A percentile compares a stretch with the other conserved stretches of the same genome.
Evolutionary conservation across 2,329 filamentous ascomycete genomes (phyloP).

Genomic region (Colletotrichum gigasporum): DNA sequence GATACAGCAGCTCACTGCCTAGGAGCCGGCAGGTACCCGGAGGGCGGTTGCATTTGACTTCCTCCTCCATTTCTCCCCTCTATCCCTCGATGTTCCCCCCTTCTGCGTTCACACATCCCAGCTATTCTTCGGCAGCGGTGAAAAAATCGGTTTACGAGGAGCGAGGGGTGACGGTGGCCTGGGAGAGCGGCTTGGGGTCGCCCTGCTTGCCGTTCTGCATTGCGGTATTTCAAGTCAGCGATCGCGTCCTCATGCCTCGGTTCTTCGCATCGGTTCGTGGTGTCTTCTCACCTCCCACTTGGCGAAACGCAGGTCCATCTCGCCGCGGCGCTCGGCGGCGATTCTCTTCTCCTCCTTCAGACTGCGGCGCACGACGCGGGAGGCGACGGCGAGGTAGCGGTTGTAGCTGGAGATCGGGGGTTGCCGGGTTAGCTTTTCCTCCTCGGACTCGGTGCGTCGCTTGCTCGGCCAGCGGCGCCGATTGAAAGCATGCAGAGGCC

Average conservation of each 20-base stretch:
- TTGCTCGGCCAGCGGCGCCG: not conserved
- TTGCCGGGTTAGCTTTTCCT: slow-evolving; percentile 45
- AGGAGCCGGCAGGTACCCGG: slow-evolving; percentile 25
- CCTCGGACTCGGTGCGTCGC: slow-evolving; percentile 6
- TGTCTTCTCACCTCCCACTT: slow-evolving; percentile 87
- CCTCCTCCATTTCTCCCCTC: slow-evolving; percentile 2
- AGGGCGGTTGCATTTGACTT: slow-evolving; percentile 15
- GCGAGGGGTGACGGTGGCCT: slow-evolving; percentile 59
- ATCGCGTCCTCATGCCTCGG: not conserved
- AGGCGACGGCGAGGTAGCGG: slow-evolving; percentile 96
- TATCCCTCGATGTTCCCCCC: slow-evolving; percentile 15
- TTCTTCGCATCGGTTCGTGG: not conserved
- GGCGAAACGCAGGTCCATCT: slow-evolving; percentile 88
- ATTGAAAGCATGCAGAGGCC: not conserved
- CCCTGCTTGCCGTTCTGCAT: slow-evolving; percentile 94
- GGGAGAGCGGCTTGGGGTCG: slow-evolving; percentile 77
- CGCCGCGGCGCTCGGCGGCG: slow-evolving; percentile 86
- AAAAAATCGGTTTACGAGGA: slow-evolving; percentile 42
- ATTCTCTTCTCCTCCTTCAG: slow-evolving; percentile 96
- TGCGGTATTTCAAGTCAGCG: slow-evolving; percentile 42
- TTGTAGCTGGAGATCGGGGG: slow-evolving; percentile 80
- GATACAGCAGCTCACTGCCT: slow-evolving; percentile 28
- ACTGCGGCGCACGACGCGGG: slow-evolving; percentile 93
- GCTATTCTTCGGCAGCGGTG: not conserved
- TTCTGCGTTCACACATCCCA: not conserved